Evolutionary conservation across 495 filamentous ascomycete genomes (phyloP).

Genomic region (Sabuloglossum arenarium): DNA sequence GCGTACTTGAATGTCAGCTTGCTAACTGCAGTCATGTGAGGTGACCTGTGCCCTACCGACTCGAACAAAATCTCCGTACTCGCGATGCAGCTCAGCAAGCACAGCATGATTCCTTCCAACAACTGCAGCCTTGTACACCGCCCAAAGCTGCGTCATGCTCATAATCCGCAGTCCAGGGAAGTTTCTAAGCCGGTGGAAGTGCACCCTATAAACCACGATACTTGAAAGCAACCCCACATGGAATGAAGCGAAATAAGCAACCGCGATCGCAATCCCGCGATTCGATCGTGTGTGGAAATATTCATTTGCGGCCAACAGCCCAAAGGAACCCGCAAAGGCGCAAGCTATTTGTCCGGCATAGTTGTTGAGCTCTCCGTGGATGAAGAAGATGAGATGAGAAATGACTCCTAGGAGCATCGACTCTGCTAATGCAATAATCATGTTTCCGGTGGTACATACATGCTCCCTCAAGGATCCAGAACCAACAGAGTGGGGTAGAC

Average conservation of each 20-base stretch:
- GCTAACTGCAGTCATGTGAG: not conserved
- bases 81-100: slow-evolving; percentile 8
- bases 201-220: slow-evolving; percentile 17
- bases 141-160: slow-evolving; percentile 16
- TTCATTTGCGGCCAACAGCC: not conserved
- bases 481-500: not conserved
- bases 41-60: slow-evolving; percentile 5
- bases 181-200: slow-evolving; percentile 16
- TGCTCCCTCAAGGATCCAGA: not conserved
- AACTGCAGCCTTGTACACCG: not conserved
- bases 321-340: not conserved
- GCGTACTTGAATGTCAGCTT: not conserved
- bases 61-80: slow-evolving; percentile 22
- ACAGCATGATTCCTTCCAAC: slow-evolving; percentile 8
- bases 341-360: not conserved
- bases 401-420: not conserved
- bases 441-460: not conserved
- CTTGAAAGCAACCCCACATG: slow-evolving; percentile 16
- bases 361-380: not conserved
- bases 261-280: not conserved
- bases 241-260: slow-evolving; percentile 2
- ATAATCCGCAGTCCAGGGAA: slow-evolving; percentile 20
- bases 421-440: not conserved
- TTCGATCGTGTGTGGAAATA: not conserved
- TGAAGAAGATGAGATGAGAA: not conserved